Base-by-base conservation (phyloP, 2,329 filamentous ascomycete genomes). In the Xylaria sp. region DNA sequence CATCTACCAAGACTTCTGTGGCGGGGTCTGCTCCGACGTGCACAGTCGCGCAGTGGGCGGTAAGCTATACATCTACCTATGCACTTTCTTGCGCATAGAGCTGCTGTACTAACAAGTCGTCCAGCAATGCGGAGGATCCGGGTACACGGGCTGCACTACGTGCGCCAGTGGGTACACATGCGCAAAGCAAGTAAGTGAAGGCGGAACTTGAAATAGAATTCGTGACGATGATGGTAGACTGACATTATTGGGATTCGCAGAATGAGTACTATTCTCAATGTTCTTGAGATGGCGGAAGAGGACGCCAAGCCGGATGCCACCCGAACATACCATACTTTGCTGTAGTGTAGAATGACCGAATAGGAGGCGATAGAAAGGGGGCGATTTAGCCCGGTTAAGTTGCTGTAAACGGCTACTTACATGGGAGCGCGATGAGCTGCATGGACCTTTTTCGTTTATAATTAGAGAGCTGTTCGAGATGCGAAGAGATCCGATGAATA, bases 121-220 rank as follows among this genome's bases (percentile, higher is more conserved):
- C 44, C 61, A 70, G 44, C 72, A 75, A 55, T 75, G 74, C 62
- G 74, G 73, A 25, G 74, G 74, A 28, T 58, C 68, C 9, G 65
- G 70, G 2, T 75, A 64, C 58, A 68, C 60, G 25, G 74, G 74
- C 5, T 75, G 74, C 69, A 73, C 70, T 3, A 51, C 70, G 7
- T 75, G 70, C 52, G 72, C 70, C 3, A 72, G 63, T 18, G 67
- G 65, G 3, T 71, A 52, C 15, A 72, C 70, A 48, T 75, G 73
- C 62, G 69, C 67, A 44, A 65, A 70, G 50, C 73, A 76, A 70
- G 72, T 73, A 73, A 2, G 70, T 70, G 46, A 10, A 37, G 15
- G 8, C 28, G 2, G 52, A 4, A 20, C 46, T 44, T 12, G 6
- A 10, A 15, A 13, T 9, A 23, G n/a, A n/a, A 9, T n/a, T 39